A percentile compares a stretch with the other conserved stretches of the same genome.
These are phyloP conservation scores for Phaeosphaeriaceae sp. DNA, from an alignment of 2,329 filamentous ascomycete species.

Conservation along the genomic window DNA sequence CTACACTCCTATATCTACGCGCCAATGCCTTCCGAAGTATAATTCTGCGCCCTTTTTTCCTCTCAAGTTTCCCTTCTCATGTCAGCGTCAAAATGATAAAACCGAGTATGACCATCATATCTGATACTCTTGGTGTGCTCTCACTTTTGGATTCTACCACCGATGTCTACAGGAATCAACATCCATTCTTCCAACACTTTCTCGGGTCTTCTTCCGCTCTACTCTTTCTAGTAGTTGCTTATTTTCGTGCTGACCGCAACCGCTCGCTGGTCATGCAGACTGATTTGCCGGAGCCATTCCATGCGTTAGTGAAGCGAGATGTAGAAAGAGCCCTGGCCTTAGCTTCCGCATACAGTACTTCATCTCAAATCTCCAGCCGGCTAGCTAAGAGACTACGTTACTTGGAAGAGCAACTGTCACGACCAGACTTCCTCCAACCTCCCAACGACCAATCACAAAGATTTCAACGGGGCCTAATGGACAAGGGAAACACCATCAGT, in stretches of 20 bases:
- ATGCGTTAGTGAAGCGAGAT: neutral
- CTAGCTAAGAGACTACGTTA: neutral
- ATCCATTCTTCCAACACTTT: constrained; percentile 1
- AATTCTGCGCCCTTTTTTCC: neutral
- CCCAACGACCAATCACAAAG: neutral
- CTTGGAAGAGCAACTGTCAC: neutral
- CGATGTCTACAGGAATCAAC: neutral
- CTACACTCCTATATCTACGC: neutral
- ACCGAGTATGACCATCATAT: neutral
- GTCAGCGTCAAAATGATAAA: neutral
- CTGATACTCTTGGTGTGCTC: neutral
- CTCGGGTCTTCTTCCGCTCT: neutral
- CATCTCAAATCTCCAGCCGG: neutral
- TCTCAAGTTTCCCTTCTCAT: neutral
- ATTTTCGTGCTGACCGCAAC: neutral
- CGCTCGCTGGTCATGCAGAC: neutral
- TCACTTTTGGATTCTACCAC: neutral
- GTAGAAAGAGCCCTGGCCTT: neutral
- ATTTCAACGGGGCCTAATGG: neutral
- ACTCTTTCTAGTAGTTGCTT: neutral
- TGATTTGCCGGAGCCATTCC: neutral
- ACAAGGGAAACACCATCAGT: neutral
- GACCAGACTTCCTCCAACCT: neutral
- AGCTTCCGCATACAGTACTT: neutral
- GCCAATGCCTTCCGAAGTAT: neutral